Conservation (phyloP, 73 alveolate genomes). For the Paraurostyla sp. region DNA sequence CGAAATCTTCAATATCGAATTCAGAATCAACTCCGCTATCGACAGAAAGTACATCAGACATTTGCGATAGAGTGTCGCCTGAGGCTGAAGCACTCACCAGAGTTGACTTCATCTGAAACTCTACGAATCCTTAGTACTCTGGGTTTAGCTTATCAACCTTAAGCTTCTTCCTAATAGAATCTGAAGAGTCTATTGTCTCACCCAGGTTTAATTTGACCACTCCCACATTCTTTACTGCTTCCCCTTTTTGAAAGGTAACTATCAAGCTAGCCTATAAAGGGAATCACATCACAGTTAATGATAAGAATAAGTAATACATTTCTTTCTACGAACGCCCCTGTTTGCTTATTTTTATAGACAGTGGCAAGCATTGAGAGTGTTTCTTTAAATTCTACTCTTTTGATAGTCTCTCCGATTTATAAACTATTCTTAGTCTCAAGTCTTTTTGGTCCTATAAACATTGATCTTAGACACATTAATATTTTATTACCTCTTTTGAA, state of each 20-base stretch:
- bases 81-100: constrained; percentile 44
- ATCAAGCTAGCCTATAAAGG: constrained; percentile 49
- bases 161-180: neutral
- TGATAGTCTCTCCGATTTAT: constrained; percentile 51
- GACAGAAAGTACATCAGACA: constrained; percentile 72
- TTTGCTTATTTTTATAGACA: constrained; percentile 41
- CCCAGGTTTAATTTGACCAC: constrained; percentile 63
- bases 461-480: neutral
- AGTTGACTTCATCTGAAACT: constrained; percentile 41
- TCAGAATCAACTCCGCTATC: constrained; percentile 72
- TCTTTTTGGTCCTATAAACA: constrained; percentile 62
- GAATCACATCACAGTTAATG: no score
- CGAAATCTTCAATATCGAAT: constrained; percentile 64
- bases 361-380: constrained; percentile 72
- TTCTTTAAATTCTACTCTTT: constrained; percentile 56
- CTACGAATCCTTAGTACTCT: constrained; percentile 35
- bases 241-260: constrained; percentile 48
- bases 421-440: constrained; percentile 59
- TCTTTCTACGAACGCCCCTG: constrained; percentile 58
- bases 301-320: no score
- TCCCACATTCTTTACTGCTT: constrained; percentile 58
- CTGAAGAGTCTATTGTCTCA: constrained; percentile 35
- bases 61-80: constrained; percentile 70
- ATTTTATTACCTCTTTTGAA: constrained; percentile 57
- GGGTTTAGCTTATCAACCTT: constrained; percentile 68